These are phyloP conservation scores for Apiotrichum domesticum DNA, from an alignment of 1,284 basidiomycete genomes.

Conservation along the genomic window DNA sequence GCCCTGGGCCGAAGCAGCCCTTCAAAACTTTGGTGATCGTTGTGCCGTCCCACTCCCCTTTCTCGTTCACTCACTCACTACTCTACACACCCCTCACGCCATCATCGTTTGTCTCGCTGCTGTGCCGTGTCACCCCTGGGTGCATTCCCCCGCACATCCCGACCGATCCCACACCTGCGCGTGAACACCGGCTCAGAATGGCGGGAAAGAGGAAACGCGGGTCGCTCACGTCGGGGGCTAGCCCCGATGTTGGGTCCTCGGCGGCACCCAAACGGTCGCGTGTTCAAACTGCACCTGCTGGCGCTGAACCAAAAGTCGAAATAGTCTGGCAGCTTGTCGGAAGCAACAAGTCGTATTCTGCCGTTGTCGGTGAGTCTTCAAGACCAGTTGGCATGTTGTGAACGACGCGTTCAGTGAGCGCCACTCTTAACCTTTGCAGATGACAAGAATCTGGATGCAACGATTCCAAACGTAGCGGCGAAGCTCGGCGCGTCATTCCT, in stretches of 20 bases:
- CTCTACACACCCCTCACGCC: no score
- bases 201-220: slow-evolving; percentile 13
- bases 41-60: no score
- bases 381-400: background rate
- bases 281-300: background rate
- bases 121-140: no score
- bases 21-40: no score
- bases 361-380: slow-evolving; percentile 9
- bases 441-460: slow-evolving; percentile 8
- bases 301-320: slow-evolving; percentile 1
- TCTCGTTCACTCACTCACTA: no score
- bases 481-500: slow-evolving; percentile 10
- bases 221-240: slow-evolving; percentile 2
- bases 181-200: background rate
- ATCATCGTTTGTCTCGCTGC: no score
- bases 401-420: no score
- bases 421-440: slow-evolving; percentile 4
- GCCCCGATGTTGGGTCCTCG: background rate
- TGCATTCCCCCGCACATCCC: background rate
- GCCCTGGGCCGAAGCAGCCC: no score
- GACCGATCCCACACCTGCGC: background rate
- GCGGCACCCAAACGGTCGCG: slow-evolving; percentile 8
- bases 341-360: slow-evolving; percentile 4
- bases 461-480: slow-evolving; percentile 9
- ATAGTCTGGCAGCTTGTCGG: slow-evolving; percentile 15